Percentiles rank a stretch among this genome's conserved stretches.
These are phyloP conservation scores for Leptographium flavum DNA, from an alignment of 2,329 filamentous ascomycete genomes.

Conservation along the genomic window DNA sequence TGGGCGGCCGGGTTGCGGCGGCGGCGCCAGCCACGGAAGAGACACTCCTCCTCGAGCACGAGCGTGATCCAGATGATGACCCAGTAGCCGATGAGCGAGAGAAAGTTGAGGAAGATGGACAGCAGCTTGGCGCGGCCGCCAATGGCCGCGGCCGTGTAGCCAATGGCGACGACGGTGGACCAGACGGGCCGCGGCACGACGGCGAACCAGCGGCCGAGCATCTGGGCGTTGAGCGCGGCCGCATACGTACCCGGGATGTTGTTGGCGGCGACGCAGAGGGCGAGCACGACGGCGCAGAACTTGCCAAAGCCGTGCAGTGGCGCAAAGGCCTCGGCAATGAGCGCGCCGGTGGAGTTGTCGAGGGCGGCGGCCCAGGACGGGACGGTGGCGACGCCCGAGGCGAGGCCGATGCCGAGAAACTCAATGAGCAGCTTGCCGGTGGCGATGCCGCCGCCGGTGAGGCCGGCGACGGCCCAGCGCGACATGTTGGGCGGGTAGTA, in stretches of 20 bases:
- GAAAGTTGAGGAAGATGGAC: slow-evolving; percentile 54
- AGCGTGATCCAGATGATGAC: slow-evolving; percentile 53
- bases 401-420: slow-evolving; percentile 47
- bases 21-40: slow-evolving; percentile 33
- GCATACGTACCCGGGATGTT: slow-evolving; percentile 51
- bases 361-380: slow-evolving; percentile 43
- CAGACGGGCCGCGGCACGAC: slow-evolving; percentile 48
- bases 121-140: slow-evolving; percentile 46
- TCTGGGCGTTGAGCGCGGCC: slow-evolving; percentile 51
- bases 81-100: slow-evolving; percentile 60
- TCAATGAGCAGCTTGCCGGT: slow-evolving; percentile 47
- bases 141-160: slow-evolving; percentile 52
- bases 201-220: slow-evolving; percentile 43
- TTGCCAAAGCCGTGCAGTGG: slow-evolving; percentile 48
- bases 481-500: slow-evolving; percentile 23
- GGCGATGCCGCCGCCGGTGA: slow-evolving; percentile 41
- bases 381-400: slow-evolving; percentile 38
- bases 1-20: slow-evolving; percentile 27
- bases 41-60: slow-evolving; percentile 43
- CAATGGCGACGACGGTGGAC: slow-evolving; percentile 46
- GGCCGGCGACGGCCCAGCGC: slow-evolving; percentile 30
- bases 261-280: slow-evolving; percentile 51
- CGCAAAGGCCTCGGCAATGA: slow-evolving; percentile 47
- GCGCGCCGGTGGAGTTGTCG: slow-evolving; percentile 42
- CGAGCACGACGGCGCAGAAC: slow-evolving; percentile 51